Percentiles rank a stretch among this genome's conserved stretches.
Conservation (phyloP, 1,139 yeast species). For the Geotrichum bryndzae region DNA sequence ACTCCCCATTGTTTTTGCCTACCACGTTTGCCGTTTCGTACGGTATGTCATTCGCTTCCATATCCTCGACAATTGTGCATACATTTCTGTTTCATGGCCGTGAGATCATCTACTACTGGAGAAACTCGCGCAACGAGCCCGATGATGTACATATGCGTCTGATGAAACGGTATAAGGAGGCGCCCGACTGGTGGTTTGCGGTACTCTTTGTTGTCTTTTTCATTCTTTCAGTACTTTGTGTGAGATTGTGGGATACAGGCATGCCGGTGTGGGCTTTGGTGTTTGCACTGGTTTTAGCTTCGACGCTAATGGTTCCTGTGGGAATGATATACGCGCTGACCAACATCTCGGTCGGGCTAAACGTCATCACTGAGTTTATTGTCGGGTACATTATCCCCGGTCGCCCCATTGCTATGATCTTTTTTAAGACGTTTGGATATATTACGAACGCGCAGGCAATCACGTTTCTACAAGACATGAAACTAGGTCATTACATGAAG, state of each 20-base stretch:
- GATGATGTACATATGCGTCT: constrained; percentile 60
- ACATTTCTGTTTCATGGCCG: constrained; percentile 51
- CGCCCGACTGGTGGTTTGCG: constrained; percentile 64
- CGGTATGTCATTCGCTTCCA: constrained; percentile 59
- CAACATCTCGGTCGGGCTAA: constrained; percentile 49
- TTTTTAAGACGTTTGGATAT: constrained; percentile 56
- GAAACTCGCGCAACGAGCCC: constrained; percentile 40
- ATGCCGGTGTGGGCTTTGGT: constrained; percentile 49
- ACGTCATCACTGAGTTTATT: constrained; percentile 56
- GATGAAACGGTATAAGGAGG: constrained; percentile 53
- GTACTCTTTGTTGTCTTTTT: constrained; percentile 45
- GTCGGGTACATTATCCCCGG: constrained; percentile 63
- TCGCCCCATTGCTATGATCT: constrained; percentile 54
- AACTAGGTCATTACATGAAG: constrained; percentile 58
- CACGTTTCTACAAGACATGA: constrained; percentile 51
- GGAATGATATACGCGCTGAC: constrained; percentile 52
- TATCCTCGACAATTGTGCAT: constrained; percentile 53
- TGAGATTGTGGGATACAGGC: constrained; percentile 41
- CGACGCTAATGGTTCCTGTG: constrained; percentile 51
- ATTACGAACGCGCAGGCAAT: constrained; percentile 55
- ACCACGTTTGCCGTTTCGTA: constrained; percentile 59
- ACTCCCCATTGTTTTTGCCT: constrained; percentile 58
- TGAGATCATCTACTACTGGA: constrained; percentile 45
- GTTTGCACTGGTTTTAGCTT: constrained; percentile 47
- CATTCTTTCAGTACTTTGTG: constrained; percentile 45